A percentile compares a stretch with the other conserved stretches of the same genome.
Evolutionary conservation across 2,329 filamentous ascomycete genomes (phyloP).

Genomic region (Paecilomyces niveus): DNA sequence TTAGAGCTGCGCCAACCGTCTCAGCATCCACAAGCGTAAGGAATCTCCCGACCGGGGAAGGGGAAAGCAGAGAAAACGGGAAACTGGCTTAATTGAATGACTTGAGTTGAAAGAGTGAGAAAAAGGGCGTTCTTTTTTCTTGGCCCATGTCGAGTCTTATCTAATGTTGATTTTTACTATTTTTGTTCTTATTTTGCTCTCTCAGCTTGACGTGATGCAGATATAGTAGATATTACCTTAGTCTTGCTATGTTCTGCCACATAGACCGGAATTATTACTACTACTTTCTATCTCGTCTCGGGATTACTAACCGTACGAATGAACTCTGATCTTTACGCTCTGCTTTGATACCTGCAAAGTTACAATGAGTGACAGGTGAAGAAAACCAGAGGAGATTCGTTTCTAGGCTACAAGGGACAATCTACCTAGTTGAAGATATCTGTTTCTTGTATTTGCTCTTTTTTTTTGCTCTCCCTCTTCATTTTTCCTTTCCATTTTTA

Average conservation of each 20-base stretch:
- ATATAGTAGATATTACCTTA: conserved; percentile 2
- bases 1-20: background rate
- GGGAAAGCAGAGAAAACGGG: background rate
- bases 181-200: background rate
- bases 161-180: background rate
- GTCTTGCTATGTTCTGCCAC: background rate
- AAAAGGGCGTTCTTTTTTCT: conserved; percentile 2
- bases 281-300: background rate
- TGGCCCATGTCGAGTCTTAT: background rate
- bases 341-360: too few relatives aligned
- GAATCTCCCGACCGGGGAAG: background rate
- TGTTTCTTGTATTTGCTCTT: background rate
- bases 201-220: background rate
- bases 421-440: background rate
- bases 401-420: background rate
- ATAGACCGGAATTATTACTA: background rate
- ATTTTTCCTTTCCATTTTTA: background rate
- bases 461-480: background rate
- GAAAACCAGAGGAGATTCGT: background rate
- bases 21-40: background rate
- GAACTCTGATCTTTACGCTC: background rate
- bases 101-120: background rate
- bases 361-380: background rate
- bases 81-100: background rate
- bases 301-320: background rate